Evolutionary conservation across 1,284 basidiomycete species (phyloP), one percentile per base, ranked within the genome.

Genomic region (Boletus albobrunnescens): DNA sequence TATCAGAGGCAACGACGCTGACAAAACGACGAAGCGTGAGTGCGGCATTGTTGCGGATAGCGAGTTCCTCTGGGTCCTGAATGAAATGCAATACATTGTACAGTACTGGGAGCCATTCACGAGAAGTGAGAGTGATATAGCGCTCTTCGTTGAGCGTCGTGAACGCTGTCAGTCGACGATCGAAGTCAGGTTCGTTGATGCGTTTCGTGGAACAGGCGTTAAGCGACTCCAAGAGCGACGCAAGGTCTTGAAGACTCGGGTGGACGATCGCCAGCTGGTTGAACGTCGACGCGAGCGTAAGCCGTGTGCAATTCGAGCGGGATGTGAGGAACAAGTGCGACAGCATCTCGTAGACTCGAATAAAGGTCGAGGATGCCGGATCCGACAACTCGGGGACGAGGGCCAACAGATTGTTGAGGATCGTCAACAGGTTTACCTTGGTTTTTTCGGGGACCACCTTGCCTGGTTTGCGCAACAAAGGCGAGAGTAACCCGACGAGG

Each of bases 151-250:
- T 95, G 44, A 99, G 71, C 10, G 62, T 66, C 4, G 81, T 76
- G 65, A 93, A 97, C 0, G 91, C 94, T 2, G 70, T 66, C 13
- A 99, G 73, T 3, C 95, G 87, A 37, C 80, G 78, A 53, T 97
- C 91, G 59, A 97, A 97, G 65, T 99, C 92, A 2, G 93, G 90
- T 64, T 99, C 94, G 44, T 96, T 93, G 31, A 95, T 67, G 13
- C 92, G 79, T 56, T 81, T 87, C 1, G 67, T 69, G 1, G 92
- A 94, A 67, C 85, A 98, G 0, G 94, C 83, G 60, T 99, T 99
- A 51, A 99, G 76, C 1, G 81, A 79, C 11, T 76, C 75, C 33
- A 92, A 63, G 3, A 94, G 64, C 9, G 72, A 66, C 0, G 82
- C 74, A 1, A 88, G 61, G 2, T 61, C 56, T 17, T 67, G 59